Base-by-base conservation (phyloP, 2,329 filamentous ascomycete genomes). In the Lachnellula willkommii region DNA sequence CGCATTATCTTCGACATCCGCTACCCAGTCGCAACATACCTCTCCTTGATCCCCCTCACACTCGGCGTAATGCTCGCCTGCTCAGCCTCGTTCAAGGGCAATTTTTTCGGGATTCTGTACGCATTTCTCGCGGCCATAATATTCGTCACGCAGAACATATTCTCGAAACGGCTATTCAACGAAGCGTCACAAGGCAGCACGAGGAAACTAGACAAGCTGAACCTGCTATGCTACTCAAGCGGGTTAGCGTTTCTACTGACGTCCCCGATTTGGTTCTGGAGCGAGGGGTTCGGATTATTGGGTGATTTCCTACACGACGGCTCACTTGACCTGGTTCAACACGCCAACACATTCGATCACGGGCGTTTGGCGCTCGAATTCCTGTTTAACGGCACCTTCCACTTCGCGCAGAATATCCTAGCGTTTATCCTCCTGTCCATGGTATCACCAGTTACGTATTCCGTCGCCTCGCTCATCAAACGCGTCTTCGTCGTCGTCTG, bases 91-190 rank as follows among this genome's bases (percentile, higher is more conserved):
- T 92, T 95, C 65, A 87, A 84, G 22, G 93, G 89, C 32, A 92
- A 99, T 68, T 81, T 96, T 60, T 80, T 94, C 51, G 94, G 94
- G n/a, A 88, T 99, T 17, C 67, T 93, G 11, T 93, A 92, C 67
- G 92, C 94, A 3, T 86, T 99, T 39, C 77, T 90, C 36, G 92
- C 90, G n/a, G 90, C 94, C 7, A 77, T 97, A 54, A 88, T 97
- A 62, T 99, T 99, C 69, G 94, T 99, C 37, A 94, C 91, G 0
- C 94, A 99, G 70, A 99, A 99, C 69, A 99, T 99, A 55, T 95
- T 96, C 63, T 97, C 93, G 20, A 99, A 99, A 74, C 90, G 90
- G 63, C 84, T 99, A 9, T 99, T 99, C 78, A 99, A 96, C 71
- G 92, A 96, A 69, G 90, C 90, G 6, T 32, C 28, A 12, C 28